These are phyloP conservation scores for Teratosphaeria viscida DNA, from an alignment of 2,329 filamentous ascomycete genomes.

Conservation along the genomic window DNA sequence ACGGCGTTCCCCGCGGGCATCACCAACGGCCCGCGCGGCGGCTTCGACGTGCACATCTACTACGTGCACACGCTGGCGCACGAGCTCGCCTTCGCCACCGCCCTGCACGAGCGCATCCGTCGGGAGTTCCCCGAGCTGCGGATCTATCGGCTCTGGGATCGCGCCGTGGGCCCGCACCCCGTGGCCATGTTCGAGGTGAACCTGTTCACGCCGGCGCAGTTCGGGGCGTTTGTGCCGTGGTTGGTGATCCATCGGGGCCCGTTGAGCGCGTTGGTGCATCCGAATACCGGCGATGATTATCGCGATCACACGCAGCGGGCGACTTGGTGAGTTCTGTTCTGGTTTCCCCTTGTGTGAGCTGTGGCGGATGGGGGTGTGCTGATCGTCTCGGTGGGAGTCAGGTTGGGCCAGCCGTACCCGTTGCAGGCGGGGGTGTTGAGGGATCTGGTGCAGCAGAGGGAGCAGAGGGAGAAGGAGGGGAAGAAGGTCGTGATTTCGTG, in stretches of 20 bases:
- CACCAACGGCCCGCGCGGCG: slow-evolving; percentile 54
- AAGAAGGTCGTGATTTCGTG: neutral
- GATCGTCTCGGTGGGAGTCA: neutral
- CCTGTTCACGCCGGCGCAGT: slow-evolving; percentile 67
- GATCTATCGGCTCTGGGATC: slow-evolving; percentile 68
- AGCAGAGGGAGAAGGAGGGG: slow-evolving; percentile 3
- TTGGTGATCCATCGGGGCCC: slow-evolving; percentile 71
- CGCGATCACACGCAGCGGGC: slow-evolving; percentile 58
- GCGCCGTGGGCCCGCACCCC: slow-evolving; percentile 70
- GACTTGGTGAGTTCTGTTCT: slow-evolving; percentile 43
- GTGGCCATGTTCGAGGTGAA: slow-evolving; percentile 91
- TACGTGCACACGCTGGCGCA: slow-evolving; percentile 53
- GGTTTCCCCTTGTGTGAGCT: neutral
- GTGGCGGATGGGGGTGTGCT: neutral
- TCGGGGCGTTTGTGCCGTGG: slow-evolving; percentile 83
- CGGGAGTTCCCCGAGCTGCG: slow-evolving; percentile 79
- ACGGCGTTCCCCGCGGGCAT: slow-evolving; percentile 58
- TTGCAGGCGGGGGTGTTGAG: slow-evolving; percentile 47
- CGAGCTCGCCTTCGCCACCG: slow-evolving; percentile 57
- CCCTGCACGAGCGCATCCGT: slow-evolving; percentile 68
- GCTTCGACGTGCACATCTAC: slow-evolving; percentile 84
- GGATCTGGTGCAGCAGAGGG: slow-evolving; percentile 11
- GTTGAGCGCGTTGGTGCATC: slow-evolving; percentile 68
- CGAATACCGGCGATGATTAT: slow-evolving; percentile 59
- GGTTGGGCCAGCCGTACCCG: slow-evolving; percentile 54